Percentiles rank a stretch among this genome's conserved stretches.
These are phyloP conservation scores for Globisporangium ultimum DNA, from an alignment of 352 stramenopile species.

Conservation along the genomic window DNA sequence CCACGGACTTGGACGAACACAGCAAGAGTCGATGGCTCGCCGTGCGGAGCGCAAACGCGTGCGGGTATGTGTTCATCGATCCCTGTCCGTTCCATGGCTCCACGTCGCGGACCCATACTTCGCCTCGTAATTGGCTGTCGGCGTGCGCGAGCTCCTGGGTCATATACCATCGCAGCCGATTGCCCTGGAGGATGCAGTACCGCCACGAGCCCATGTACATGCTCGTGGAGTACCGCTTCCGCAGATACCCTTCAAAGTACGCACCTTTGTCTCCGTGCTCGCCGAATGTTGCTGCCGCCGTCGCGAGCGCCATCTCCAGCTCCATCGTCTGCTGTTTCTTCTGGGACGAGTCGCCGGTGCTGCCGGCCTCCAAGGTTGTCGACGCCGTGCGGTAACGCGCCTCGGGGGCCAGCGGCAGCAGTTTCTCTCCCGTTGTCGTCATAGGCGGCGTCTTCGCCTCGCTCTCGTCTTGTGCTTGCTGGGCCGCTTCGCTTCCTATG, in stretches of 20 bases:
- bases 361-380: not conserved
- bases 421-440: slow-evolving; percentile 1
- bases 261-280: slow-evolving; percentile 8
- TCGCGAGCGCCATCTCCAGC: not conserved
- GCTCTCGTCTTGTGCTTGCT: not conserved
- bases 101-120: slow-evolving; percentile 55
- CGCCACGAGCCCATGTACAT: slow-evolving; percentile 79
- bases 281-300: not conserved
- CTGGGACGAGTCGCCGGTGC: slow-evolving; percentile 2
- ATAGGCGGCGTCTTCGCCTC: not conserved
- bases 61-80: slow-evolving; percentile 42
- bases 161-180: slow-evolving; percentile 66
- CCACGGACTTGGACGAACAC: slow-evolving; percentile 41
- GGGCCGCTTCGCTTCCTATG: too few relatives aligned
- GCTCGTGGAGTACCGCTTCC: slow-evolving; percentile 64
- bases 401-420: slow-evolving; percentile 7
- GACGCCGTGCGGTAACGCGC: not conserved
- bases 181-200: slow-evolving; percentile 64
- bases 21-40: slow-evolving; percentile 49
- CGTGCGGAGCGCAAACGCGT: slow-evolving; percentile 67
- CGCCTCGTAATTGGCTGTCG: slow-evolving; percentile 47
- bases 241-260: slow-evolving; percentile 47
- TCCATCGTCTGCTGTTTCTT: slow-evolving; percentile 8
- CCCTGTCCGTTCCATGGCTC: slow-evolving; percentile 61
- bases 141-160: slow-evolving; percentile 43